A percentile compares a stretch with the other conserved stretches of the same genome.
These are phyloP conservation scores for Annulohypoxylon bovei DNA, from an alignment of 495 filamentous ascomycete genomes.

Conservation along the genomic window DNA sequence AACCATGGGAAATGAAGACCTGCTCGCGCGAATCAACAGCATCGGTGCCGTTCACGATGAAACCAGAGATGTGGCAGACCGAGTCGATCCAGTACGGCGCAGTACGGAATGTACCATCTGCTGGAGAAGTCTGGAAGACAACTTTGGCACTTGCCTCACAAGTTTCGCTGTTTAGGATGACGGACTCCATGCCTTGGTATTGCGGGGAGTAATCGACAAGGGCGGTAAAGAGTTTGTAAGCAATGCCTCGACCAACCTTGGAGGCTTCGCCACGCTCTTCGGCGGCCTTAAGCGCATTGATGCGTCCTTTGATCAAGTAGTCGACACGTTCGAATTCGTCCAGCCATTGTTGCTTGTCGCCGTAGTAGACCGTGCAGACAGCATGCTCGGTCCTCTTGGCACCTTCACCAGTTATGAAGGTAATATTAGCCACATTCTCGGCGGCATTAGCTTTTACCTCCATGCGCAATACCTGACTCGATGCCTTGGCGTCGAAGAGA, in stretches of 20 bases:
- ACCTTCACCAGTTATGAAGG: slow-evolving; percentile 56
- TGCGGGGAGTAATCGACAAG: slow-evolving; percentile 74
- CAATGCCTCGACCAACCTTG: slow-evolving; percentile 72
- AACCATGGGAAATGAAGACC: slow-evolving; percentile 83
- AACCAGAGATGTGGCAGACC: slow-evolving; percentile 73
- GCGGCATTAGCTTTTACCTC: slow-evolving; percentile 53
- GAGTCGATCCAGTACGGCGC: slow-evolving; percentile 81
- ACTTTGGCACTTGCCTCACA: slow-evolving; percentile 78
- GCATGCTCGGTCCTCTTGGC: slow-evolving; percentile 60
- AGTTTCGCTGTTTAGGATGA: slow-evolving; percentile 75
- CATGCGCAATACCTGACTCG: slow-evolving; percentile 61
- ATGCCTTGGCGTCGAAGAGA: slow-evolving; percentile 66
- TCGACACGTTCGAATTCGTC: slow-evolving; percentile 63
- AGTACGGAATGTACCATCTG: slow-evolving; percentile 71
- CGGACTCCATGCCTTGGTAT: slow-evolving; percentile 79
- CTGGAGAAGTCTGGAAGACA: slow-evolving; percentile 67
- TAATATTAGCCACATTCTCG: slow-evolving; percentile 50
- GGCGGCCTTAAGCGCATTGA: slow-evolving; percentile 61
- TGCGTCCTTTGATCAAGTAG: slow-evolving; percentile 66
- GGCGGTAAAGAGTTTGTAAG: slow-evolving; percentile 78
- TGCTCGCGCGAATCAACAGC: slow-evolving; percentile 73
- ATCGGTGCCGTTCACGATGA: slow-evolving; percentile 83
- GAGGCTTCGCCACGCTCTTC: slow-evolving; percentile 64
- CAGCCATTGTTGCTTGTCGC: slow-evolving; percentile 57
- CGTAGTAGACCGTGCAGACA: slow-evolving; percentile 61